Base-by-base conservation (phyloP, 176 grass and related monocot genomes). In the Chloris gayana region DNA sequence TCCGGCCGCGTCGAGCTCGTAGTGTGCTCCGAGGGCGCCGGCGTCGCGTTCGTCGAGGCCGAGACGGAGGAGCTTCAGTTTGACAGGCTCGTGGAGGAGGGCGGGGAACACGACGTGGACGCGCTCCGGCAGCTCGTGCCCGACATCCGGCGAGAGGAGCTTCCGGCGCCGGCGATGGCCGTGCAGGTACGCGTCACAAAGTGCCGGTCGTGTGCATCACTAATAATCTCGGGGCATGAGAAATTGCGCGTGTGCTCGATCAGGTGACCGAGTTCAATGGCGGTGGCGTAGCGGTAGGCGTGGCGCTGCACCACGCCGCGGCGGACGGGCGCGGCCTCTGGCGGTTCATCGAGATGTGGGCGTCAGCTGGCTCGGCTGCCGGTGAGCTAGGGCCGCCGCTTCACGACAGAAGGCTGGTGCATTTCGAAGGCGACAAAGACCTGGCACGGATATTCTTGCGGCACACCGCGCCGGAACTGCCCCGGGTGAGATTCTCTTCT, bases 221-320 rank as follows among this genome's bases (percentile, higher is more conserved):
- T 37, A 37, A 37, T 37, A 37, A 37, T 6, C 35, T n/a, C n/a
- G n/a, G n/a, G n/a, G n/a, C n/a, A n/a, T n/a, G n/a, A n/a, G 42
- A 45, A 8, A 10, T 45, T 17, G 46, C 4, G 12, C 14, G 15
- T 19, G 47, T 19, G 47, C 3, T 4, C 60, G 22, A 10, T 9
- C 74, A 87, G 85, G 80, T 87, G 67, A 87, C 67, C 21, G 85
- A 83, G 35, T 87, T 87, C 19, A 22, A 47, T 45, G 66, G 44
- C 7, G 79, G 63, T 4, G 79, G 80, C 46, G 39, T 78, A 5
- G 85, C 74, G 3, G 35, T 87, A 0, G 85, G 85, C 25, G 65
- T 77, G 54, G 13, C 79, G 1, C 3, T 87, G 73, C 80, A 87
- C 59, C 58, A 83, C 45, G 7, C 29, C 46, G 67, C 80, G 22